A percentile compares a stretch with the other conserved stretches of the same genome.
Conservation (phyloP, 2,329 filamentous ascomycete genomes). For the Aureobasidium pullulans region DNA sequence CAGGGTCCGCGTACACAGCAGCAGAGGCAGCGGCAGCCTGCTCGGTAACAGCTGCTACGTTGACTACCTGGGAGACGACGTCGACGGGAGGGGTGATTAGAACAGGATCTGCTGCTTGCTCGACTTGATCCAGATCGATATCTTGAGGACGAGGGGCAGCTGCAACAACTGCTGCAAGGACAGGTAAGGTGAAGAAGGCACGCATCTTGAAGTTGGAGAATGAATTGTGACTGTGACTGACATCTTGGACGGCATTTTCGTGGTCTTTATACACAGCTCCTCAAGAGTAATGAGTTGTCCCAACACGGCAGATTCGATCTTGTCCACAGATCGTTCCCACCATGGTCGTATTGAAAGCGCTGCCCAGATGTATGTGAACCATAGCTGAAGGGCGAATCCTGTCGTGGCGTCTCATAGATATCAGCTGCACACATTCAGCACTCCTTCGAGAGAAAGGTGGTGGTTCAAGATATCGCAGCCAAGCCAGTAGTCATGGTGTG, state of each 20-base stretch:
- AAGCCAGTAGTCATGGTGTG: background rate
- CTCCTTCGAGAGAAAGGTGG: background rate
- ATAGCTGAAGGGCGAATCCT: background rate
- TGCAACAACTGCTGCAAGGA: background rate
- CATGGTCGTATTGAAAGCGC: too few relatives aligned
- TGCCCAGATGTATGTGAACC: background rate
- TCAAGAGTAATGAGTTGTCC: background rate
- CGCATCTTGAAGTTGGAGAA: background rate
- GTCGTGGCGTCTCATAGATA: background rate
- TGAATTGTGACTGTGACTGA: background rate
- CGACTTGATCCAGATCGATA: constrained; percentile 20
- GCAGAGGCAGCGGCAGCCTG: constrained; percentile 12
- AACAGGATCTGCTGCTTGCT: constrained; percentile 15
- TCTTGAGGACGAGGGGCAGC: constrained; percentile 19
- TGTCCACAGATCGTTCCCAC: too few relatives aligned
- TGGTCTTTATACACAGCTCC: background rate
- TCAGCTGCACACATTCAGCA: background rate
- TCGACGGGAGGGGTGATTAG: background rate
- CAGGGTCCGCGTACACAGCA: background rate
- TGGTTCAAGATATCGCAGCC: background rate
- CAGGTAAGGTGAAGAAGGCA: background rate
- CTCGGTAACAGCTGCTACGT: background rate
- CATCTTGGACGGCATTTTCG: background rate
- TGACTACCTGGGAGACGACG: constrained; percentile 6
- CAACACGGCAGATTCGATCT: too few relatives aligned